Evolutionary conservation across 768 basidiomycete species (phyloP), one percentile per base, ranked within the genome.

Genomic region (Guyanaporus albipodus): DNA sequence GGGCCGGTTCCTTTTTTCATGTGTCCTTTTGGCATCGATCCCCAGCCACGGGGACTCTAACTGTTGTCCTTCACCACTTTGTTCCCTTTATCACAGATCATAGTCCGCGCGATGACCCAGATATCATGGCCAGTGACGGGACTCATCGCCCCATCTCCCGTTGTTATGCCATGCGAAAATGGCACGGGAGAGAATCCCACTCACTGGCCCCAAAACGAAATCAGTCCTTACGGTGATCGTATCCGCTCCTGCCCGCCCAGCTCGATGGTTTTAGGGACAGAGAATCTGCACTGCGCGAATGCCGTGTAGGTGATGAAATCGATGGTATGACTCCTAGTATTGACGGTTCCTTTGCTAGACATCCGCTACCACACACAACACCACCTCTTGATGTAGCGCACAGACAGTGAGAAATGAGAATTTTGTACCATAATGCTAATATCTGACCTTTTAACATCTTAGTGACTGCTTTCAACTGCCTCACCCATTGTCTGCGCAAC

Each of bases 1-100:
- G 21, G 28, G n/a, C 35, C 26, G n/a, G 44, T 37, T 32, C 43
- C 22, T 29, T 36, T 48, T 56, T 50, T 50, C 34, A 56, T 60
- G 54, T 38, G 33, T 35, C 42, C n/a, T 26, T 51, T 29, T 42
- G 48, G 46, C 28, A 40, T 47, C 18, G 47, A 49, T 49, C 49
- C 46, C 43, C 32, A 47, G 37, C 22, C 33, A 40, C 44, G 14
- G 48, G 44, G 29, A 46, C 33, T 49, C 27, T 41, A 38, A 44
- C 44, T 28, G 22, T 49, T 42, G 23, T 9, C 17, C 2, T 18
- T 18, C 18, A 53, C 23, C 32, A 17, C 21, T 42, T 37, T 33
- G 21, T 26, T 34, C 24, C 33, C 35, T 19, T 36, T 31, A 36
- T 27, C 18, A 29, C 38, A 29, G 26, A 24, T 23, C 17, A 44